Base-by-base conservation (phyloP, 1,139 yeast species). In the Diutina ranongensis region DNA sequence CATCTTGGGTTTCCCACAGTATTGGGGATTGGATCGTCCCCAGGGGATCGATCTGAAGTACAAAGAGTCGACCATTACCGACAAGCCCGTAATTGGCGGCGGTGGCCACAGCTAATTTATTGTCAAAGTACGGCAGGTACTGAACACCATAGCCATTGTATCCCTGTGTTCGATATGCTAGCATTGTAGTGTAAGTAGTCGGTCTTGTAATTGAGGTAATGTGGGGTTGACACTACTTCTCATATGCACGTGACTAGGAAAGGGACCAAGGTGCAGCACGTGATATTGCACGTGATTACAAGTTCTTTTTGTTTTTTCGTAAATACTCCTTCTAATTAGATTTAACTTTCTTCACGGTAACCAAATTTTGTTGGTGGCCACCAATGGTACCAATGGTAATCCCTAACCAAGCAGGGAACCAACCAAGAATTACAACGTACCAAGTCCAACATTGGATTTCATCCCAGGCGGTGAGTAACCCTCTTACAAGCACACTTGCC, bases 61-160 rank as follows among this genome's bases (percentile, higher is more conserved):
- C 68, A 55, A 69, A 81, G 28, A 92, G 67, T 51, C 86, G 72
- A 3, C 98, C 98, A 60, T 92, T 92, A 2, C 98, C 98, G 3
- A 87, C 96, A 9, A 92, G 68, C 2, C 97, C 97, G 62, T 82
- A 92, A 63, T 92, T 92, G 33, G 97, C 87, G 0, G 96, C 83
- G 0, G 94, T 72, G 1, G 95, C 94, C 33, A 87, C 94, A 0
- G 96, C 97, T 13, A 92, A 60, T 56, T 84, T 84, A 63, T 84
- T 85, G 63, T 92, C 97, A 55, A 77, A 84, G 58, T 80, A 92
- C 4, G 97, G 97, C 1, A 97, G 88, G 65, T 89, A 92, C 56
- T 83, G 84, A 15, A 88, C 83, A 0, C 83, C 83, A 59, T 86
- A 87, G 15, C 97, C 97, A 57, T 88, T 84, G 63, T 77, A 87